A percentile compares a stretch with the other conserved stretches of the same genome.
These are phyloP conservation scores for Claviceps capensis DNA, from an alignment of 2,329 filamentous ascomycete species.

Conservation along the genomic window DNA sequence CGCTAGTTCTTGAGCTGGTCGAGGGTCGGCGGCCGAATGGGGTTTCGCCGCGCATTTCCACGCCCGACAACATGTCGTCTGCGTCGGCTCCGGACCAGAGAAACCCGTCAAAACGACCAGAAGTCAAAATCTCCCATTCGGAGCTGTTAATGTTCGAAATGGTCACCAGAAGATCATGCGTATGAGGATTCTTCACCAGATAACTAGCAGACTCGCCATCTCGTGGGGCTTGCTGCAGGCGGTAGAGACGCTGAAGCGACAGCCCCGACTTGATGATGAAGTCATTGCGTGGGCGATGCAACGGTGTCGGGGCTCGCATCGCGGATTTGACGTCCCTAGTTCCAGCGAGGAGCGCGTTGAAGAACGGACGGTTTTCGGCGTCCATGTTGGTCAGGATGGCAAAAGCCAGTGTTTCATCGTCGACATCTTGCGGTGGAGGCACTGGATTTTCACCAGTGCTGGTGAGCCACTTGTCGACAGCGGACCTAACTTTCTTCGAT, in stretches of 20 bases:
- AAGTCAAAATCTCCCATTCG: conserved; percentile 95
- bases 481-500: conserved; percentile 81
- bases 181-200: conserved; percentile 64
- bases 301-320: conserved; percentile 54
- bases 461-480: conserved; percentile 80
- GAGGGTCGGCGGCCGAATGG: conserved; percentile 27
- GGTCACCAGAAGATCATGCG: conserved; percentile 79
- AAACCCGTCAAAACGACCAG: conserved; percentile 90
- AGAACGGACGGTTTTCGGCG: conserved; percentile 60
- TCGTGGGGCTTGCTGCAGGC: conserved; percentile 56
- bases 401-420: conserved; percentile 87
- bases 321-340: conserved; percentile 41
- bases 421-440: conserved; percentile 73
- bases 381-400: conserved; percentile 83
- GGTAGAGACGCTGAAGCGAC: conserved; percentile 75
- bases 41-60: conserved; percentile 41
- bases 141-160: conserved; percentile 75
- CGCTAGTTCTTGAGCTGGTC: conserved; percentile 32
- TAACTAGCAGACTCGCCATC: conserved; percentile 80
- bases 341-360: conserved; percentile 63
- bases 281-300: conserved; percentile 51
- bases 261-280: conserved; percentile 62
- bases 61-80: conserved; percentile 29
- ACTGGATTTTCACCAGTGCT: conserved; percentile 61
- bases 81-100: conserved; percentile 79